Base-by-base conservation (phyloP, 108 stramenopile genomes). In the Nitzschia sp. region DNA sequence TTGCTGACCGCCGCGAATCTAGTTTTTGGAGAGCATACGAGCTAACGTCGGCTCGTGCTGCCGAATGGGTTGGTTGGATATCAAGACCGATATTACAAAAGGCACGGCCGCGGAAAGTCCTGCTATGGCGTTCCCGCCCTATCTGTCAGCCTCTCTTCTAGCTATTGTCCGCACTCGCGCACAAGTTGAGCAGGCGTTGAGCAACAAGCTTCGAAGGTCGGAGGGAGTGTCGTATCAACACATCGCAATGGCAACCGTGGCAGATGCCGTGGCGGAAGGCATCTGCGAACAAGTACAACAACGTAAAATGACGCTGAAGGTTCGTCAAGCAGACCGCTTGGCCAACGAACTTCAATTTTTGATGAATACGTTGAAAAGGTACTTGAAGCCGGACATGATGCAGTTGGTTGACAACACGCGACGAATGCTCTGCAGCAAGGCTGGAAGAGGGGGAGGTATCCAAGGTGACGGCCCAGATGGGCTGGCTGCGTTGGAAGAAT, bases 181-280 rank as follows among this genome's bases (percentile, higher is more conserved):
- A 19, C 93, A 95, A 79, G 93, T 95, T 26, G 93, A 95, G 70
- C 87, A 88, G 54, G 88, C 93, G 1, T 67, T 95, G 28, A 83
- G 89, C 1, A 78, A 79, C 23, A 86, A 85, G 54, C 35, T 92
- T 28, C 79, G 93, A 11, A 77, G 79, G 25, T 79, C 86, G 1
- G 87, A 92, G 51, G 85, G 82, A 6, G 48, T 70, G 18, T 85
- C 89, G 9, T 95, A 95, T 49, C 87, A 87, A 61, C 82, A 84
- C 64, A 82, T 90, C 62, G 85, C 90, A 34, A 81, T 95, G 68
- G 75, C 80, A 57, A 89, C 87, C n/a, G 90, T 90, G 27, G 89
- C 93, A 17, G 87, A 95, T 56, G 89, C 86, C 25, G 85, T 92
- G 13, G 87, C 90, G 26, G 87, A 85, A 53, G 91, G 88, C 15